A percentile compares a stretch with the other conserved stretches of the same genome.
phyloP scores from a whole-genome alignment of 2,329 filamentous ascomycete genomes.

The Fusarium multiceps region DNA sequence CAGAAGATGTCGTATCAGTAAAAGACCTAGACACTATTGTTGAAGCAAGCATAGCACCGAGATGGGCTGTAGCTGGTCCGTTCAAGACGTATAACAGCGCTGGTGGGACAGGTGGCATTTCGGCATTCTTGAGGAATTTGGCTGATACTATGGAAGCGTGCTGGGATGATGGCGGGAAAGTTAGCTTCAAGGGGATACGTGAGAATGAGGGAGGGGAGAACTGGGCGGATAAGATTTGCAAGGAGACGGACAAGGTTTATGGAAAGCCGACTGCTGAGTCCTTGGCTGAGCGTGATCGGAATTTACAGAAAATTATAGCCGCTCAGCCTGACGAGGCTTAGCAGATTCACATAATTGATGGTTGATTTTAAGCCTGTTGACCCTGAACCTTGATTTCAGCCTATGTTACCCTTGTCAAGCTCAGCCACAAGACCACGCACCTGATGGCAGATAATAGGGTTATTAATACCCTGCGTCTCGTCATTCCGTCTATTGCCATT shows the following conservation, averaged over 20 bases:
- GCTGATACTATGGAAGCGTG: conserved; percentile 30
- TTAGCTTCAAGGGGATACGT: conserved; percentile 20
- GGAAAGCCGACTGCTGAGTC: conserved; percentile 15
- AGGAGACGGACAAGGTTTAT: conserved; percentile 25
- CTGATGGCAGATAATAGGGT: background rate
- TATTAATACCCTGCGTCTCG: background rate
- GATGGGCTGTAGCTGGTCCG: conserved; percentile 38
- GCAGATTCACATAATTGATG: too few relatives aligned
- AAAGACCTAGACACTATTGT: conserved; percentile 49
- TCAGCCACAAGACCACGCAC: background rate
- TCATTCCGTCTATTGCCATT: fast-evolving
- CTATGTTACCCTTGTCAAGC: background rate
- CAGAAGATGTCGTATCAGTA: conserved; percentile 32
- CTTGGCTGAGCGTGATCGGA: conserved; percentile 21
- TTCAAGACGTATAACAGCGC: conserved; percentile 42
- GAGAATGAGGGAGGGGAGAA: background rate
- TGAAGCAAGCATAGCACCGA: conserved; percentile 38
- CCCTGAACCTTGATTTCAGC: background rate
- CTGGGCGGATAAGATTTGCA: conserved; percentile 25
- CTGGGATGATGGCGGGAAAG: conserved; percentile 25
- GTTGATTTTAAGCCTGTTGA: background rate
- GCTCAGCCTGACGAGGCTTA: conserved; percentile 22
- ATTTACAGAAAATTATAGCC: conserved; percentile 27
- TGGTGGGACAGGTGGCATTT: conserved; percentile 34
- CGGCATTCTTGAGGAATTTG: conserved; percentile 33